A percentile compares a stretch with the other conserved stretches of the same genome.
phyloP scores from a whole-genome alignment of 2,329 filamentous ascomycete genomes.

The Drechmeria coniospora region DNA sequence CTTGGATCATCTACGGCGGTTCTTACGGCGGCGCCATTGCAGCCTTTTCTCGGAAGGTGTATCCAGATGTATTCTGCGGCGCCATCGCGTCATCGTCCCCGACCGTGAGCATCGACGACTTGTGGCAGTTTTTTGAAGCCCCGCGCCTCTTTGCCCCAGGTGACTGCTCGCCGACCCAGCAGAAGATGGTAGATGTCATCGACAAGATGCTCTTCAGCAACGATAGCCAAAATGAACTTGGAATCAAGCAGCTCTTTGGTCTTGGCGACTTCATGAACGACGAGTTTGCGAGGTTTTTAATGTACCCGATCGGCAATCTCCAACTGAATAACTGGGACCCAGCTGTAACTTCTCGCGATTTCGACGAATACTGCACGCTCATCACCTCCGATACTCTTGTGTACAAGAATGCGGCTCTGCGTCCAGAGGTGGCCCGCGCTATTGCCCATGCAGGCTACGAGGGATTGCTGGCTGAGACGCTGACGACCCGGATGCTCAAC shows the following conservation, averaged over 20 bases:
- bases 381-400: slow-evolving; percentile 25
- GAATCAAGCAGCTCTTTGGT: slow-evolving; percentile 32
- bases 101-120: slow-evolving; percentile 62
- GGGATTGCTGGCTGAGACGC: slow-evolving; percentile 14
- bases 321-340: slow-evolving; percentile 41
- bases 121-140: slow-evolving; percentile 47
- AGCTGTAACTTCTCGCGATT: slow-evolving; percentile 20
- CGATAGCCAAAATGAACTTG: slow-evolving; percentile 23
- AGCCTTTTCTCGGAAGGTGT: slow-evolving; percentile 59
- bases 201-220: slow-evolving; percentile 34
- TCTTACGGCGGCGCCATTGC: slow-evolving; percentile 72
- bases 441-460: slow-evolving; percentile 26
- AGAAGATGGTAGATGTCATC: slow-evolving; percentile 36
- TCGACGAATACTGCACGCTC: slow-evolving; percentile 32
- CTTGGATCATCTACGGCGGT: slow-evolving; percentile 70
- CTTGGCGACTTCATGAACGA: slow-evolving; percentile 26
- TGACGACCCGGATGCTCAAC: slow-evolving; percentile 33
- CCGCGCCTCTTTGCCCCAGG: slow-evolving; percentile 32
- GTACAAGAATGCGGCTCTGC: slow-evolving; percentile 24
- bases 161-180: slow-evolving; percentile 49
- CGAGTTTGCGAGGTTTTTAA: slow-evolving; percentile 32
- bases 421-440: slow-evolving; percentile 20
- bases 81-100: slow-evolving; percentile 71
- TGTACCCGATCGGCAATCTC: slow-evolving; percentile 24
- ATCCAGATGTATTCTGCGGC: slow-evolving; percentile 66